These are phyloP conservation scores for Casuarina cunninghamiana DNA, from an alignment of 306 rosid genomes.

Conservation along the genomic window DNA sequence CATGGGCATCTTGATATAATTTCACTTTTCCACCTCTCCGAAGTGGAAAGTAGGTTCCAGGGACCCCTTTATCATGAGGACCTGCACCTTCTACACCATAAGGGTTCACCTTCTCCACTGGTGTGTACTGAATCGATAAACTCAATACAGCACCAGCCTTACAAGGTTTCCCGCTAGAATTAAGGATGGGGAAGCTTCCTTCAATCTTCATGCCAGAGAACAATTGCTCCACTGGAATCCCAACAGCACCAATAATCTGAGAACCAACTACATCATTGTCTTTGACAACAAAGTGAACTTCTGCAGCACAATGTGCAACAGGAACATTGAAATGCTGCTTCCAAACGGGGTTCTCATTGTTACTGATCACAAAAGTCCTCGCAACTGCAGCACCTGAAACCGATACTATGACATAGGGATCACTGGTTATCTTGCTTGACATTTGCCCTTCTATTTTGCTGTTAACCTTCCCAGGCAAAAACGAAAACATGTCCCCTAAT, in stretches of 20 bases:
- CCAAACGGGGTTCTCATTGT: constrained; percentile 76
- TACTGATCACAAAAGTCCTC: constrained; percentile 72
- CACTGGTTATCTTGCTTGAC: constrained; percentile 51
- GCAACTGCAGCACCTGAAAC: constrained; percentile 69
- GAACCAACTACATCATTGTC: constrained; percentile 79
- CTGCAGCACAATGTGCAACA: constrained; percentile 78
- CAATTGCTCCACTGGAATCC: constrained; percentile 62
- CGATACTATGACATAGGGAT: constrained; percentile 78
- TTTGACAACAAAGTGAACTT: constrained; percentile 74
- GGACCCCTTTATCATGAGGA: constrained; percentile 61
- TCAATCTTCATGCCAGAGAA: constrained; percentile 47
- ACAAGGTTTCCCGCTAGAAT: constrained; percentile 57
- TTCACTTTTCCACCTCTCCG: constrained; percentile 73
- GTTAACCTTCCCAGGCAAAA: constrained; percentile 34
- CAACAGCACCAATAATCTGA: constrained; percentile 71
- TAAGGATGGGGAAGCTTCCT: constrained; percentile 62
- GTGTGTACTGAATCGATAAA: constrained; percentile 66
- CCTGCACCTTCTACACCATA: constrained; percentile 48
- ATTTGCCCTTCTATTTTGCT: constrained; percentile 38
- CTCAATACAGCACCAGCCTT: constrained; percentile 60
- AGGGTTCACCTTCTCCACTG: constrained; percentile 44
- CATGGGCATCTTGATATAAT: constrained; percentile 92
- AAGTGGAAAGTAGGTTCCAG: constrained; percentile 72
- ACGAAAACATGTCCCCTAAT: constrained; percentile 49
- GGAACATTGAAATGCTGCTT: constrained; percentile 74